These are phyloP conservation scores for Alternaria infectoria DNA, from an alignment of 2,329 filamentous ascomycete species.

Conservation along the genomic window DNA sequence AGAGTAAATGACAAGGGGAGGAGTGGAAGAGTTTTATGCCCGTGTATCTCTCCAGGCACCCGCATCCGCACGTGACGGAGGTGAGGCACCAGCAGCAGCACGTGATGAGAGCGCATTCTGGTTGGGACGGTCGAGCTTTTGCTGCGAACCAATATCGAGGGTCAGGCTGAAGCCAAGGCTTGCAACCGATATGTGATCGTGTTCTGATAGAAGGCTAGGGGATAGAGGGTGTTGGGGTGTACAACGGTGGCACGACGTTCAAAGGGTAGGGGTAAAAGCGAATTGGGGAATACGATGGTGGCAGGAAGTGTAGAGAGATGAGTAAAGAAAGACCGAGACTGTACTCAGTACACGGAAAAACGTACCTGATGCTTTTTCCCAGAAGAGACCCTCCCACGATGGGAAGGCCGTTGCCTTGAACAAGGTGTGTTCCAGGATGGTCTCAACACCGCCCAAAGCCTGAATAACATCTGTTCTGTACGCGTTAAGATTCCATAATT, in stretches of 20 bases:
- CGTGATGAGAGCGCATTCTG: neutral
- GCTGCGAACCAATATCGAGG: neutral
- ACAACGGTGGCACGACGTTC: too few relatives aligned
- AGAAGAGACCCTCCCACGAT: slow-evolving; percentile 95
- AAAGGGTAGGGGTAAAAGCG: too few relatives aligned
- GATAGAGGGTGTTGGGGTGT: too few relatives aligned
- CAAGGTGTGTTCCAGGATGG: slow-evolving; percentile 92
- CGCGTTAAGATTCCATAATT: slow-evolving; percentile 95
- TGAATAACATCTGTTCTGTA: slow-evolving; percentile 98
- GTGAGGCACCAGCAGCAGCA: neutral
- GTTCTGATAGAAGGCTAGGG: too few relatives aligned
- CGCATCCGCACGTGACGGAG: neutral
- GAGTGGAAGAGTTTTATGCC: neutral
- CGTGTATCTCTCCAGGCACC: neutral
- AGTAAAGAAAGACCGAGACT: neutral
- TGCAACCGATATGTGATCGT: neutral
- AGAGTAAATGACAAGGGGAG: neutral
- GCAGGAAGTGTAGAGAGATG: neutral
- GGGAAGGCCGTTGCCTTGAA: slow-evolving; percentile 98
- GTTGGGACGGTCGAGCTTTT: neutral
- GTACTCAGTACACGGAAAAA: neutral
- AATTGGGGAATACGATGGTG: neutral
- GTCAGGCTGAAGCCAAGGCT: too few relatives aligned
- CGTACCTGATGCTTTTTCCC: slow-evolving; percentile 68
- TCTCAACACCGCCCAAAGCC: slow-evolving; percentile 93